These are phyloP conservation scores for Plantago ovata DNA, from an alignment of 257 asterid species.

Conservation along the genomic window DNA sequence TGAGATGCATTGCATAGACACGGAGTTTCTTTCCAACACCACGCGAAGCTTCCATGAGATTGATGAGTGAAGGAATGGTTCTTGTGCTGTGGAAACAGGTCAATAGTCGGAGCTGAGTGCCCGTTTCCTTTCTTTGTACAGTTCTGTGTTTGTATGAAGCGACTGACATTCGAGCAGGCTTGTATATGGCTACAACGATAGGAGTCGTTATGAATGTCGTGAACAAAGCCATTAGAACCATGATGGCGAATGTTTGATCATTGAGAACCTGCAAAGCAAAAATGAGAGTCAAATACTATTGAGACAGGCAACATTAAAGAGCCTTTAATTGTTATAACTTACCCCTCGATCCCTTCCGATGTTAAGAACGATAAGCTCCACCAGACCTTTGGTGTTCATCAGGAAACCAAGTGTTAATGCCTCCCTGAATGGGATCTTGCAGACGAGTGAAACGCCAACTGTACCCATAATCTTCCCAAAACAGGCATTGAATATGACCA, in stretches of 20 bases:
- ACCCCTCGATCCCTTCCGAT: conserved; percentile 80
- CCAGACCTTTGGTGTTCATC: conserved; percentile 74
- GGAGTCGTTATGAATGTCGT: conserved; percentile 62
- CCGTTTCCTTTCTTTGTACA: conserved; percentile 31
- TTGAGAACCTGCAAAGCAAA: conserved; percentile 39
- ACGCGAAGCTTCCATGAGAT: conserved; percentile 54
- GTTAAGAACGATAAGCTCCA: conserved; percentile 86
- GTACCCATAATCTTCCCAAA: conserved; percentile 77
- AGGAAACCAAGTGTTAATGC: conserved; percentile 71
- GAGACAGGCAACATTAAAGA: background rate
- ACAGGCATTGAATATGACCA: conserved; percentile 68
- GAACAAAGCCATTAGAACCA: conserved; percentile 63
- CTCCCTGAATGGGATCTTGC: conserved; percentile 51
- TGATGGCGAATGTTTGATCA: conserved; percentile 57
- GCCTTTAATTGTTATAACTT: background rate
- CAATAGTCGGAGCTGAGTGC: conserved; percentile 40
- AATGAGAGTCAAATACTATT: background rate
- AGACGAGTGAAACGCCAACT: conserved; percentile 40
- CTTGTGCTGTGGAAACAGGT: conserved; percentile 49
- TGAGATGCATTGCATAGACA: conserved; percentile 54
- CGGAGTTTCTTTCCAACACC: conserved; percentile 43
- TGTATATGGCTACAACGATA: conserved; percentile 44
- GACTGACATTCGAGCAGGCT: conserved; percentile 37
- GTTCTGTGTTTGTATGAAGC: conserved; percentile 38
- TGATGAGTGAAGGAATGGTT: conserved; percentile 46